phyloP scores from a whole-genome alignment of 306 rosid species.

The Fragaria ananassa region DNA sequence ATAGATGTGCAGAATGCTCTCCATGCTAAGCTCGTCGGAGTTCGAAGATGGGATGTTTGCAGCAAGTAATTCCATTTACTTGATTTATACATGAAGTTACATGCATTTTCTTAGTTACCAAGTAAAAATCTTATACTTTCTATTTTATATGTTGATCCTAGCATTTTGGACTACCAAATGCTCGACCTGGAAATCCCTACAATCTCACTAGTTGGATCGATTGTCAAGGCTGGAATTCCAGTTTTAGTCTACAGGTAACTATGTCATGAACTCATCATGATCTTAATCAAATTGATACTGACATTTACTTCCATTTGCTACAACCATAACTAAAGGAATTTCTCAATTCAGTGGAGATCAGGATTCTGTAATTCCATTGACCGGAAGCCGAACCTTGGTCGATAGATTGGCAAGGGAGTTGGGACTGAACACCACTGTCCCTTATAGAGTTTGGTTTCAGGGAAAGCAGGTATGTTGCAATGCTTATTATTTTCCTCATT shows the following conservation, averaged over 20 bases:
- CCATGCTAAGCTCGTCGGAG: conserved; percentile 65
- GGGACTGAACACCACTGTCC: conserved; percentile 26
- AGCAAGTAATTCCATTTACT: conserved; percentile 40
- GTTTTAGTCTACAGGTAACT: conserved; percentile 32
- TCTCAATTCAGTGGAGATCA: conserved; percentile 25
- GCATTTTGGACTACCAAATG: conserved; percentile 33
- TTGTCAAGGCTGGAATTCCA: conserved; percentile 29
- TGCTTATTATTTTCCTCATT: neutral
- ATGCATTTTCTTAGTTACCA: neutral
- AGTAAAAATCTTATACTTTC: neutral
- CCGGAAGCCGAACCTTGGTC: conserved; percentile 27
- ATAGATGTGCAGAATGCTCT: conserved; percentile 62
- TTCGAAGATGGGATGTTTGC: conserved; percentile 49
- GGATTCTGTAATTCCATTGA: conserved; percentile 33
- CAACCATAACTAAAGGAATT: neutral
- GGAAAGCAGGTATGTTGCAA: conserved; percentile 27
- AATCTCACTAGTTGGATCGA: conserved; percentile 28
- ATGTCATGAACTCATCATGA: neutral
- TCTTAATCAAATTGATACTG: neutral
- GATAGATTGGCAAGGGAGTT: conserved; percentile 22
- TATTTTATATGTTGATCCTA: neutral
- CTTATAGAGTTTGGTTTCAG: conserved; percentile 34
- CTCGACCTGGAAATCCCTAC: conserved; percentile 37
- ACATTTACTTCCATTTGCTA: neutral
- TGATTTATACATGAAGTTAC: neutral